Percentiles rank a stretch among this genome's conserved stretches.
These are phyloP conservation scores for Wickerhamomyces sp. DNA, from an alignment of 1,139 yeast genomes.

Conservation along the genomic window DNA sequence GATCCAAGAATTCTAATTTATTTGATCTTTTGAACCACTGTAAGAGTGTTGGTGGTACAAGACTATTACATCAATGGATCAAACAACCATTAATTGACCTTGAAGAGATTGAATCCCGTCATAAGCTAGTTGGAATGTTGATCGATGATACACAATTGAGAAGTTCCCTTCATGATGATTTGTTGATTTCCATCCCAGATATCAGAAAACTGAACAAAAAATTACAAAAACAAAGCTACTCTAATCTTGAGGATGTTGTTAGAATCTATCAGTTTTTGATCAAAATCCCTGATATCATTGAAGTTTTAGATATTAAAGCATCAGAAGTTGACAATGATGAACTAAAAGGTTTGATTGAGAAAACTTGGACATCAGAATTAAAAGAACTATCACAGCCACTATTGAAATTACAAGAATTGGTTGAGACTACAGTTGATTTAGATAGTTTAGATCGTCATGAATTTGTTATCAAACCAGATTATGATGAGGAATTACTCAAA, in stretches of 20 bases:
- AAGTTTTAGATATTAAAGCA: conserved; percentile 39
- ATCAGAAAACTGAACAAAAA: conserved; percentile 69
- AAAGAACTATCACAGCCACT: conserved; percentile 45
- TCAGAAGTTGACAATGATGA: conserved; percentile 24
- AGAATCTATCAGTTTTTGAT: conserved; percentile 76
- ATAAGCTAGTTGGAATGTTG: conserved; percentile 63
- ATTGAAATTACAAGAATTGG: conserved; percentile 71
- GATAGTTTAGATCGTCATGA: conserved; percentile 75
- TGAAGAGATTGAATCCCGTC: conserved; percentile 59
- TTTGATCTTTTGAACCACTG: conserved; percentile 84
- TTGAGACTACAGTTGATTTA: conserved; percentile 88
- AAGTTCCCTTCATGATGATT: conserved; percentile 59
- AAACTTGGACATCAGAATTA: conserved; percentile 58
- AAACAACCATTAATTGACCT: conserved; percentile 84
- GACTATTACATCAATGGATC: conserved; percentile 88
- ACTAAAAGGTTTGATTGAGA: conserved; percentile 34
- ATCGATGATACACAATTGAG: conserved; percentile 68
- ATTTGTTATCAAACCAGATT: conserved; percentile 83
- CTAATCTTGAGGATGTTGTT: conserved; percentile 81
- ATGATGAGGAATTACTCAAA: conserved; percentile 67
- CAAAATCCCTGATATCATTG: conserved; percentile 62
- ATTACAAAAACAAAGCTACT: conserved; percentile 39
- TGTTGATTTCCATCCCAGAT: conserved; percentile 76
- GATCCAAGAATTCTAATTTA: conserved; percentile 54
- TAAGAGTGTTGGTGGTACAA: conserved; percentile 79